These are phyloP conservation scores for Penicillium maclennaniae DNA, from an alignment of 495 filamentous ascomycete species.

Conservation along the genomic window DNA sequence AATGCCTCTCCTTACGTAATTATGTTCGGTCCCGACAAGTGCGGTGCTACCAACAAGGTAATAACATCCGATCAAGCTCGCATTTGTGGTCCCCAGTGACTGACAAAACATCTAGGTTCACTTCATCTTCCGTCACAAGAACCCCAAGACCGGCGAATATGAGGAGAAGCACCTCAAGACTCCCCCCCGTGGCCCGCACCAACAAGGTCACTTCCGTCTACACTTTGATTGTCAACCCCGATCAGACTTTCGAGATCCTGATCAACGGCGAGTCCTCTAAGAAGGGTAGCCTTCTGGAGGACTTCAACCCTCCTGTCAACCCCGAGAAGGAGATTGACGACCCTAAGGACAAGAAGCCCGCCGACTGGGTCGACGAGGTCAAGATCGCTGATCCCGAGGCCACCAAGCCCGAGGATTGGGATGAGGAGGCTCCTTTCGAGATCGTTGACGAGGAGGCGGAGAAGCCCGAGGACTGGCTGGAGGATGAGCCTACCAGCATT, in stretches of 20 bases:
- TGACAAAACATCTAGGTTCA: constrained; percentile 60
- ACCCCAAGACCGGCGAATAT: constrained; percentile 99
- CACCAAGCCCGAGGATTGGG: constrained; percentile 97
- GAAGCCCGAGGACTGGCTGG: constrained; percentile 94
- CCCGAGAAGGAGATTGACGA: constrained; percentile 96
- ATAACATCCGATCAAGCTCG: neutral
- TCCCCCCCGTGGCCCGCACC: constrained; percentile 77
- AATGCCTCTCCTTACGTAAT: constrained; percentile 97
- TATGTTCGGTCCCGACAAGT: constrained; percentile 99
- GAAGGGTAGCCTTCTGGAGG: constrained; percentile 87
- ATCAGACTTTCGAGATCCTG: constrained; percentile 90
- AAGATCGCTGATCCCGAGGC: constrained; percentile 89
- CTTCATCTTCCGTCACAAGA: constrained; percentile 99
- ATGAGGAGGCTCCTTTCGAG: constrained; percentile 97
- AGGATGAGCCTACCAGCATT: constrained; percentile 78
- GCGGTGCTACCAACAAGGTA: constrained; percentile 96
- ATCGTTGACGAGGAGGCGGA: constrained; percentile 89
- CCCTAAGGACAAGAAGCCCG: constrained; percentile 90
- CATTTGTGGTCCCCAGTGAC: neutral
- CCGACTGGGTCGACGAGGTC: constrained; percentile 90
- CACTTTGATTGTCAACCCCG: constrained; percentile 90
- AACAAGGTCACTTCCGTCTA: constrained; percentile 90
- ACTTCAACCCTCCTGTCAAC: constrained; percentile 92
- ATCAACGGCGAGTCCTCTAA: constrained; percentile 83
- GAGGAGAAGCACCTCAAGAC: constrained; percentile 98